A percentile compares a stretch with the other conserved stretches of the same genome.
phyloP scores from a whole-genome alignment of 2,329 filamentous ascomycete species.

The Verticillium dahliae region DNA sequence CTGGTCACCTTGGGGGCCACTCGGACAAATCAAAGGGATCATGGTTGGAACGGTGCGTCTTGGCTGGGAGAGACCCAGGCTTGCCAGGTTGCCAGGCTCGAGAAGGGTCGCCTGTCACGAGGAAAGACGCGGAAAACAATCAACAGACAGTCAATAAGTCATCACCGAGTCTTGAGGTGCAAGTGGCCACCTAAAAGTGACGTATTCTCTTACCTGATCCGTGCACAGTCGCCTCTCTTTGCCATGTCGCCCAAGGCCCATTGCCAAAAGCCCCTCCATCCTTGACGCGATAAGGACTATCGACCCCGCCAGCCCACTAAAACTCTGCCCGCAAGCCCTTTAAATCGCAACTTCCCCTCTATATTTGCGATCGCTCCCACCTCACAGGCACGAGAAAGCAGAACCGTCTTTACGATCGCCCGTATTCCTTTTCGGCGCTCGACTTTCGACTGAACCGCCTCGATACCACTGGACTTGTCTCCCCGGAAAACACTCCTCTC shows the following conservation, averaged over 20 bases:
- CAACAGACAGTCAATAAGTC: not conserved
- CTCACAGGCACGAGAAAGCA: not conserved
- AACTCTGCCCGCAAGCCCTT: constrained; percentile 12
- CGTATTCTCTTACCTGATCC: not conserved
- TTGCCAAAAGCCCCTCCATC: not conserved
- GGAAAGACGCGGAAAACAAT: not conserved
- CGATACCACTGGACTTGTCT: too few species aligned
- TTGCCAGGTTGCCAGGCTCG: not conserved
- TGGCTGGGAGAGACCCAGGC: not conserved
- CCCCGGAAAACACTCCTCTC: too few species aligned
- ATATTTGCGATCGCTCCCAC: not conserved
- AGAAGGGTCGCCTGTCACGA: not conserved
- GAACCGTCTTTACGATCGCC: not conserved
- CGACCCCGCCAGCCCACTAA: constrained; percentile 13
- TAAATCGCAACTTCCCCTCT: constrained; percentile 13
- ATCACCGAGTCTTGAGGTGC: not conserved
- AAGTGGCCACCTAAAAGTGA: not conserved
- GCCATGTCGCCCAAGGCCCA: too few species aligned
- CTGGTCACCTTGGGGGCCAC: not conserved
- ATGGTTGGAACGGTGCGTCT: not conserved
- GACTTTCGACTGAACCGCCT: not conserved
- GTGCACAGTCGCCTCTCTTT: not conserved
- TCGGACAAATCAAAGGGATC: too few species aligned
- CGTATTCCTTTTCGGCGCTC: not conserved
- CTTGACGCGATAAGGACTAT: not conserved